Evolutionary conservation across 1,139 yeast genomes (phyloP).

Genomic region (Magnusiomyces ingens): DNA sequence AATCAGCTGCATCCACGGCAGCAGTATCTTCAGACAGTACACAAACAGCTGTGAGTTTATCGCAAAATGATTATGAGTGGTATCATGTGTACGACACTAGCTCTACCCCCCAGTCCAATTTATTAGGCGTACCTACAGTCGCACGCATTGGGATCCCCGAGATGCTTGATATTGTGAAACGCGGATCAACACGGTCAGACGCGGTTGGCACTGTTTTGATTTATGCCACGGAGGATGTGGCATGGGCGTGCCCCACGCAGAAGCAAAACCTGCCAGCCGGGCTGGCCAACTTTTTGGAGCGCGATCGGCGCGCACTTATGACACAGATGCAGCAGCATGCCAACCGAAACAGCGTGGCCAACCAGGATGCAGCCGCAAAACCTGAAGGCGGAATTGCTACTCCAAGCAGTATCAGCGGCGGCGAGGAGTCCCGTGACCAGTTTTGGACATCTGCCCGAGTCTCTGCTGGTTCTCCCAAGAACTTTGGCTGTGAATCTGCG

Average conservation of each 20-base stretch:
- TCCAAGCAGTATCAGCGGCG: too few relatives aligned
- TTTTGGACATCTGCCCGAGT: neutral
- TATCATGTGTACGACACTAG: neutral
- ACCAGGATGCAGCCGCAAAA: too few relatives aligned
- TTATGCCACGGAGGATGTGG: conserved; percentile 23
- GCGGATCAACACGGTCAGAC: conserved; percentile 21
- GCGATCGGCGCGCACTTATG: neutral
- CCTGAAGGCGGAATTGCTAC: too few relatives aligned
- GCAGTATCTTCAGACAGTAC: conserved; percentile 4
- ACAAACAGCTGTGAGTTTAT: conserved; percentile 3
- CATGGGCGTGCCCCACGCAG: conserved; percentile 17
- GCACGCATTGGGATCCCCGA: conserved; percentile 11
- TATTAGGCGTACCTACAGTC: neutral
- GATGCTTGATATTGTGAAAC: conserved; percentile 20
- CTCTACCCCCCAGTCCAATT: neutral
- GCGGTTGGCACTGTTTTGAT: conserved; percentile 25
- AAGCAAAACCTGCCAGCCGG: neutral
- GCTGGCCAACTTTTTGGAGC: neutral
- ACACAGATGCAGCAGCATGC: neutral
- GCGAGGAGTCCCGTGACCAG: neutral
- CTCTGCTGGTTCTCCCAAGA: neutral
- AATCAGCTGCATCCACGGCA: conserved; percentile 1
- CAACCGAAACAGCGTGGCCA: too few relatives aligned
- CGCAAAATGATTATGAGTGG: conserved; percentile 4
- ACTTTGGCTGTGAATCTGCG: neutral